Percentiles rank a stretch among this genome's conserved stretches.
Evolutionary conservation across 331 rosid species (phyloP).

Genomic region (Quercus lobata): DNA sequence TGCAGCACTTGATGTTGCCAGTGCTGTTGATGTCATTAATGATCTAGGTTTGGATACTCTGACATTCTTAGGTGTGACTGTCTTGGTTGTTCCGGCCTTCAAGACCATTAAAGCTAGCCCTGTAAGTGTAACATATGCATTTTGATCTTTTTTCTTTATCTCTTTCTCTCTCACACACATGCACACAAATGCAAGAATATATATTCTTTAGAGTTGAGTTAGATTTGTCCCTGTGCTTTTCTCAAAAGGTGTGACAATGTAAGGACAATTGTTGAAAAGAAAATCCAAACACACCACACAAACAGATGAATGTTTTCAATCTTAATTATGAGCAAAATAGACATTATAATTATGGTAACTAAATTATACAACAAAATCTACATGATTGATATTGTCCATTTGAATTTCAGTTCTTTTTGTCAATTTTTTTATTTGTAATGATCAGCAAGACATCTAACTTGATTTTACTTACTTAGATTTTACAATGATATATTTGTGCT

Average conservation of each 20-base stretch:
- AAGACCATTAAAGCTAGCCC: slow-evolving; percentile 89
- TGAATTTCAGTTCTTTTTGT: background rate
- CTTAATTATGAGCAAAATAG: background rate
- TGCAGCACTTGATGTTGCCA: slow-evolving; percentile 71
- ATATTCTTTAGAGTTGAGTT: background rate
- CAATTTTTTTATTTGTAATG: background rate
- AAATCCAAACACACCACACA: background rate
- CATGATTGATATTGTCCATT: background rate
- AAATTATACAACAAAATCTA: background rate
- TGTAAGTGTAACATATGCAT: slow-evolving; percentile 44
- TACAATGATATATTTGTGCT: background rate
- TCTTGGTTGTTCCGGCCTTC: slow-evolving; percentile 87
- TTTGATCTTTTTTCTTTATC: background rate
- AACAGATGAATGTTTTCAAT: background rate
- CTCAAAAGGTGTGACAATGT: background rate
- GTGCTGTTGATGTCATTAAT: slow-evolving; percentile 80
- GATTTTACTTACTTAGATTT: background rate
- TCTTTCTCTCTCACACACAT: background rate
- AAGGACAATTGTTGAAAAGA: background rate
- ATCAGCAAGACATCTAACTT: background rate
- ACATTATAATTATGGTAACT: background rate
- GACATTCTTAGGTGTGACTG: slow-evolving; percentile 89
- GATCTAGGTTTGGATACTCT: slow-evolving; percentile 95
- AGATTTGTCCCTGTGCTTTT: background rate
- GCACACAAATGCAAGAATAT: background rate